Evolutionary conservation across 2,329 filamentous ascomycete species (phyloP), one percentile per base, ranked within the genome.

Genomic region (Amauroascus verrucosus): DNA sequence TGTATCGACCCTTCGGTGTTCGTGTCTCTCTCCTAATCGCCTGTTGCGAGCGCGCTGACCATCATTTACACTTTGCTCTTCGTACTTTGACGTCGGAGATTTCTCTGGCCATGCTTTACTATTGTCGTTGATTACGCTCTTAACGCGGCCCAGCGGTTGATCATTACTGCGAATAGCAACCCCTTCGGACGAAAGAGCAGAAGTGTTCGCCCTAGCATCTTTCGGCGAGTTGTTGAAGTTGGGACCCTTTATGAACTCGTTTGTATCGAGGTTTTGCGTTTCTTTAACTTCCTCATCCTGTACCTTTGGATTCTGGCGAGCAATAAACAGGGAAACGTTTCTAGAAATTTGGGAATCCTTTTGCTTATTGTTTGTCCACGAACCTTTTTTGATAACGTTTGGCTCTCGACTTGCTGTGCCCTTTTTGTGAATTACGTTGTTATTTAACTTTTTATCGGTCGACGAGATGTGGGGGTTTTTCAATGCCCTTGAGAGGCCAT

Each of bases 321-420:
- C 53, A n/a, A 59, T 60, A 30, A 60, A 60, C 13, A 53, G 22
- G 16, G 56, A 57, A 30, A 60, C 56, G 24, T 59, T 57, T 37
- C 54, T 47, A 2, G 57, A 58, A 37, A 60, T 45, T 24, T 58
- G 49, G n/a, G 54, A 55, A 28, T 33, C 9, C n/a, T 49, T 47
- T 20, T 22, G 18, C 8, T n/a, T 20, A 30, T 43, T 47, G 13
- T 24, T 41, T 24, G 14, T 1, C 8, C 18, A 20, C 18, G 6
- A 2, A 22, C 16, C 24, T 16, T 26, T 38, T 13, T 41, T 20
- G n/a, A 24, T n/a, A 24, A 6, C 18, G 7, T 24, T 5, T 20
- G 20, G 2, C 16, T 50, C 26, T 14, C 32, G 37, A 33, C 7
- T n/a, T 3, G 6, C 35, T 11, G 13, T 1, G 14, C 26, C 13